Percentiles rank a stretch among this genome's conserved stretches.
Conservation (phyloP, 306 rosid genomes). For the Cicer judaicum region DNA sequence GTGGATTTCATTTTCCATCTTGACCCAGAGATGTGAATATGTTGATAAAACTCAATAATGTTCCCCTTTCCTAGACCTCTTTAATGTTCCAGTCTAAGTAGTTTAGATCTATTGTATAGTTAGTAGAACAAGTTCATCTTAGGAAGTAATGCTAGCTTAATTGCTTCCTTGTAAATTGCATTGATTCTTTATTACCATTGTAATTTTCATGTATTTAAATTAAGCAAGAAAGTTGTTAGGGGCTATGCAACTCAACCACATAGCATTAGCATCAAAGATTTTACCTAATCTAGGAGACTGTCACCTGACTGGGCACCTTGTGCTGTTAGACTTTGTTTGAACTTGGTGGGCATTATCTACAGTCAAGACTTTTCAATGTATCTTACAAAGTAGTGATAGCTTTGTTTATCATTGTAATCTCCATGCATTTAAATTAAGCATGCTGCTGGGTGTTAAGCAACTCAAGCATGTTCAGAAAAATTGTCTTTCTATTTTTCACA, state of each 20-base stretch:
- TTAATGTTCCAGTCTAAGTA: neutral
- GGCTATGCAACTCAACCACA: too few relatives aligned
- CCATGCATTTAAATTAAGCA: neutral
- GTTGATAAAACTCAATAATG: neutral
- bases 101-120: neutral
- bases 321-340: too few relatives aligned
- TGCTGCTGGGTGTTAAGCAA: neutral
- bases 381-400: neutral
- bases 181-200: too few relatives aligned
- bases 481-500: neutral
- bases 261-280: too few relatives aligned
- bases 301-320: too few relatives aligned
- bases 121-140: neutral
- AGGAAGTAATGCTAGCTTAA: neutral
- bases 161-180: too few relatives aligned
- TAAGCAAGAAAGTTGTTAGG: too few relatives aligned
- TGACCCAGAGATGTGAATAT: neutral
- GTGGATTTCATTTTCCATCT: constrained; percentile 1
- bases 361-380: neutral
- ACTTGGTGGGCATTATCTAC: too few relatives aligned
- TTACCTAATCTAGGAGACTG: too few relatives aligned
- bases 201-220: too few relatives aligned
- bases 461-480: neutral
- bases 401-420: neutral
- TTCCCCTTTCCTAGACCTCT: neutral